These are phyloP conservation scores for Arachnopeziza araneosa DNA, from an alignment of 2,329 filamentous ascomycete species.

Conservation along the genomic window DNA sequence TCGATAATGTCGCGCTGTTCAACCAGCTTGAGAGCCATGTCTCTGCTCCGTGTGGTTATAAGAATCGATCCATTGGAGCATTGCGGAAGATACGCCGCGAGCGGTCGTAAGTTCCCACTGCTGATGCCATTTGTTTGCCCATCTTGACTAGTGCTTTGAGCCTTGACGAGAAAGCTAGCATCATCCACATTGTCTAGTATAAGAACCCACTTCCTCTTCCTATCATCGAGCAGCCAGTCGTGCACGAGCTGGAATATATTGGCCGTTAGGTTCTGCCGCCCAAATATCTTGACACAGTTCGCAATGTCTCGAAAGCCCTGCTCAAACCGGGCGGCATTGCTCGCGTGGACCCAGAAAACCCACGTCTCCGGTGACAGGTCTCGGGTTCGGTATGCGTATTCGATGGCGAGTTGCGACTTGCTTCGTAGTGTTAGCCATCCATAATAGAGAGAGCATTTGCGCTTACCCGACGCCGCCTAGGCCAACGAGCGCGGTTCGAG, in stretches of 20 bases:
- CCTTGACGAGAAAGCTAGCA: slow-evolving; percentile 18
- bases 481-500: slow-evolving; percentile 2
- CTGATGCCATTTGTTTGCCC: slow-evolving; percentile 10
- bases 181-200: slow-evolving; percentile 37
- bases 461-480: slow-evolving; percentile 1
- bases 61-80: slow-evolving; percentile 20
- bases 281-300: slow-evolving; percentile 26
- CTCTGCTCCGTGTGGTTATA: slow-evolving; percentile 23
- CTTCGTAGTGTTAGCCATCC: slow-evolving; percentile 12
- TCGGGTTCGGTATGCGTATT: slow-evolving; percentile 32
- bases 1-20: slow-evolving; percentile 20
- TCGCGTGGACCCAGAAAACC: slow-evolving; percentile 36
- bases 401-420: slow-evolving; percentile 34
- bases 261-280: slow-evolving; percentile 27
- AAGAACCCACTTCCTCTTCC: slow-evolving; percentile 30
- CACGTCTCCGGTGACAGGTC: slow-evolving; percentile 25
- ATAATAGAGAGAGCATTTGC: background rate
- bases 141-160: slow-evolving; percentile 10
- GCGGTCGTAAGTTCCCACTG: slow-evolving; percentile 1
- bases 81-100: slow-evolving; percentile 19
- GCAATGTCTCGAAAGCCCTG: slow-evolving; percentile 33
- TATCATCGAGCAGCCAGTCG: slow-evolving; percentile 25
- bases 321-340: slow-evolving; percentile 31
- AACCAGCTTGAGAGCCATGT: slow-evolving; percentile 17
- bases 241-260: slow-evolving; percentile 31